These are phyloP conservation scores for Candida caryicola DNA, from an alignment of 805 yeast species.

Conservation along the genomic window DNA sequence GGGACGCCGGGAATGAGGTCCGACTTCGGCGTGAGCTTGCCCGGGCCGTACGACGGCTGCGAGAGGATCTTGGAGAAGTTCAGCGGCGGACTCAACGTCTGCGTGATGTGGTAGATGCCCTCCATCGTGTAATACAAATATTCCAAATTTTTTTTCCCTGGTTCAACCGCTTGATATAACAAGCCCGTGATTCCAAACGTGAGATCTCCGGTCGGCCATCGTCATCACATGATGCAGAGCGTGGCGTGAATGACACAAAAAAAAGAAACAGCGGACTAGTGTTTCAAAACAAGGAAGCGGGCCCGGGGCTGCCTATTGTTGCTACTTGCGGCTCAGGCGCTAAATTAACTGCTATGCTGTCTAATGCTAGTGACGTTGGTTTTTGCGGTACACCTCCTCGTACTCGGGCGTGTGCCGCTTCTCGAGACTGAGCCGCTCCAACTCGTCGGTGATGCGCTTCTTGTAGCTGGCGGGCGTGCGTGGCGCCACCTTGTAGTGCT, in stretches of 20 bases:
- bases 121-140: too few relatives aligned
- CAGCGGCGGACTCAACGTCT: conserved; percentile 14
- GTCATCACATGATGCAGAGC: too few relatives aligned
- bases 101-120: conserved; percentile 1
- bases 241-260: too few relatives aligned
- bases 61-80: conserved; percentile 17
- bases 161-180: too few relatives aligned
- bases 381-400: conserved; percentile 38
- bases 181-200: too few relatives aligned
- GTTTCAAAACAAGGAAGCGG: too few relatives aligned
- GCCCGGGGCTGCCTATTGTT: too few relatives aligned
- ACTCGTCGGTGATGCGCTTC: conserved; percentile 42
- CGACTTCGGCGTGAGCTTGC: conserved; percentile 26
- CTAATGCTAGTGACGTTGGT: conserved; percentile 11
- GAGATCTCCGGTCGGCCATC: too few relatives aligned
- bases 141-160: too few relatives aligned
- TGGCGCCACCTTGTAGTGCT: not conserved
- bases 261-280: too few relatives aligned
- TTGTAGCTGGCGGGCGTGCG: conserved; percentile 7
- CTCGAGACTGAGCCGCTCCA: conserved; percentile 36
- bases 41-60: conserved; percentile 13
- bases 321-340: too few relatives aligned
- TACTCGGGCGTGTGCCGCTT: conserved; percentile 39
- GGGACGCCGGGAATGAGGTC: conserved; percentile 57
- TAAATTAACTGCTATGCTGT: not conserved